These are phyloP conservation scores for Podaxis sp. DNA, from an alignment of 768 basidiomycete species.

Conservation along the genomic window DNA sequence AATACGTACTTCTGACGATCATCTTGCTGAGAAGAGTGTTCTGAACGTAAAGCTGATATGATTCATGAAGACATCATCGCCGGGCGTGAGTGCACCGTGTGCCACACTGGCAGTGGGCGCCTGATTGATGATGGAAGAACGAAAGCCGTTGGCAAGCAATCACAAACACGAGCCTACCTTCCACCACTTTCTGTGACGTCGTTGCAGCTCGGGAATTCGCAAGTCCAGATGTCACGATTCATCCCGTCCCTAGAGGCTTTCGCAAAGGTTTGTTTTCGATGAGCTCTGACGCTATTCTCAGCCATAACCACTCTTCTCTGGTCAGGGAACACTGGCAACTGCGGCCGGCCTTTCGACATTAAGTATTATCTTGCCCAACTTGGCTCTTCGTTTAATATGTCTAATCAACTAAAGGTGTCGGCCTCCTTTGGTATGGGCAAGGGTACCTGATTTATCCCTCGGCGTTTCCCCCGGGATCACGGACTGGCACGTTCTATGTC, in stretches of 20 bases:
- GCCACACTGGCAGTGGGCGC: too few relatives aligned
- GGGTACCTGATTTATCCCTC: conserved; percentile 90
- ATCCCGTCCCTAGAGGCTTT: conserved; percentile 47
- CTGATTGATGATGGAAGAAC: background rate
- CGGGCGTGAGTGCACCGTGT: too few relatives aligned
- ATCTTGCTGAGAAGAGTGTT: too few relatives aligned
- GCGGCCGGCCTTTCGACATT: conserved; percentile 58
- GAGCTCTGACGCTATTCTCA: too few relatives aligned
- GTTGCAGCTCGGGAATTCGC: background rate
- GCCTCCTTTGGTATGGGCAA: conserved; percentile 84
- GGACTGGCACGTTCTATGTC: conserved; percentile 52
- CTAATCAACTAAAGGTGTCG: conserved; percentile 46
- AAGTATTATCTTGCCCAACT: conserved; percentile 32
- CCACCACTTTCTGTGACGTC: background rate
- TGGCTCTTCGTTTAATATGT: conserved; percentile 12
- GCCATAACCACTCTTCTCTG: background rate
- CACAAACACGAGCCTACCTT: background rate
- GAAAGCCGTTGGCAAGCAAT: background rate
- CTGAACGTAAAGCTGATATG: too few relatives aligned
- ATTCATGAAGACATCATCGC: too few relatives aligned
- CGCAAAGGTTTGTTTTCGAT: conserved; percentile 37
- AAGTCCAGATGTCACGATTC: conserved; percentile 33
- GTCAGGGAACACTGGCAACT: conserved; percentile 54
- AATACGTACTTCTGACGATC: too few relatives aligned
- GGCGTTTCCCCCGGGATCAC: conserved; percentile 74